These are phyloP conservation scores for Sergeia podlipaevii DNA, from an alignment of 208 protist species.

Conservation along the genomic window DNA sequence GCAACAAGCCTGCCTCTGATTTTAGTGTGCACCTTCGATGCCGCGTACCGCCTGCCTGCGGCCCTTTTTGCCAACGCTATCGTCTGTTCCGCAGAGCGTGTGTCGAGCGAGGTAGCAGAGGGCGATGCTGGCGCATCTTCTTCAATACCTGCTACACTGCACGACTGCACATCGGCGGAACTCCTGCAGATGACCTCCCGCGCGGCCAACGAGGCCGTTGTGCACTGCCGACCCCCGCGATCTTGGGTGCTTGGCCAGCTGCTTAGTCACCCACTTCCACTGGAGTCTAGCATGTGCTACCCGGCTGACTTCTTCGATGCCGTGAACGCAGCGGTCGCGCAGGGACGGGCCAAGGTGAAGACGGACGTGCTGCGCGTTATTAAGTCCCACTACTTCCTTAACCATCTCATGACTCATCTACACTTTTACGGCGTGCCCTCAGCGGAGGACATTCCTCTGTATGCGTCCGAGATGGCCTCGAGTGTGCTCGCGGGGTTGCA, in stretches of 20 bases:
- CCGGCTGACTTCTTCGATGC: slow-evolving; percentile 75
- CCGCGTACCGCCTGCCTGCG: slow-evolving; percentile 75
- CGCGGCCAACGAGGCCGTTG: slow-evolving; percentile 54
- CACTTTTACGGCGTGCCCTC: slow-evolving; percentile 78
- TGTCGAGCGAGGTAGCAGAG: slow-evolving; percentile 8
- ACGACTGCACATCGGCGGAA: slow-evolving; percentile 58
- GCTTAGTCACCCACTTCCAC: slow-evolving; percentile 77
- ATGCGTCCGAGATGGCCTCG: slow-evolving; percentile 68
- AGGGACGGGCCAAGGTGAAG: slow-evolving; percentile 46
- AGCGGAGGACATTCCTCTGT: slow-evolving; percentile 59
- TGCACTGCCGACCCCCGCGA: slow-evolving; percentile 59
- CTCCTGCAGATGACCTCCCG: slow-evolving; percentile 78
- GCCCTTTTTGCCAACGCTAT: slow-evolving; percentile 62
- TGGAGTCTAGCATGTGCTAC: slow-evolving; percentile 76
- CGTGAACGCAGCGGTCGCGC: slow-evolving; percentile 71
- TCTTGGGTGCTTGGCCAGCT: slow-evolving; percentile 67
- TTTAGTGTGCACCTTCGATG: slow-evolving; percentile 76
- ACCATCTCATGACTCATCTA: slow-evolving; percentile 66
- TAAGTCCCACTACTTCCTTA: slow-evolving; percentile 79
- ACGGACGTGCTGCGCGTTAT: slow-evolving; percentile 71
- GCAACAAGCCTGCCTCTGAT: slow-evolving; percentile 73
- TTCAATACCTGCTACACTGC: background rate
- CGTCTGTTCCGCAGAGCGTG: slow-evolving; percentile 67
- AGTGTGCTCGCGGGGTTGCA: slow-evolving; percentile 47
- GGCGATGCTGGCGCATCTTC: background rate